Conservation (phyloP, 257 asterid genomes). For the Voacanga thouarsii region DNA sequence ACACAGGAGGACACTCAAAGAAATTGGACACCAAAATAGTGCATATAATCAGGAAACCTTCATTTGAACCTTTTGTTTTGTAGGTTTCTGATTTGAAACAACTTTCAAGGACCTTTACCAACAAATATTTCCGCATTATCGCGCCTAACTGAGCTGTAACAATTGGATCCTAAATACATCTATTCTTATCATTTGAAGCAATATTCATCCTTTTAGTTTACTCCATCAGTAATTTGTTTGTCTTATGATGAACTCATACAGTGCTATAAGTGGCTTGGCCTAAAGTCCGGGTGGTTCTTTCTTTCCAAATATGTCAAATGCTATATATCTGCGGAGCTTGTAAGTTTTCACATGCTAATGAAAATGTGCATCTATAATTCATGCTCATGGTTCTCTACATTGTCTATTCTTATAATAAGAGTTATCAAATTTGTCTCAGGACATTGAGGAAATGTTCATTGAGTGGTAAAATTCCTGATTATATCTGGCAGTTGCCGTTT, state of each 20-base stretch:
- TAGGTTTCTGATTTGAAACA: conserved; percentile 21
- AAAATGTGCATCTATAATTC: no score
- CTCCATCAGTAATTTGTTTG: not conserved
- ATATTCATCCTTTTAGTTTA: not conserved
- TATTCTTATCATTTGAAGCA: no score
- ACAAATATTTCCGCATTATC: conserved; percentile 1
- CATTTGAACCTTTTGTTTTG: not conserved
- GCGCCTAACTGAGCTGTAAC: not conserved
- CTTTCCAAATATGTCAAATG: not conserved
- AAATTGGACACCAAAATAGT: no score
- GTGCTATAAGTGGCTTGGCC: conserved; percentile 1
- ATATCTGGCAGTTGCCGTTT: no score
- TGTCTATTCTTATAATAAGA: no score
- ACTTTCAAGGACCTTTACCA: conserved; percentile 23
- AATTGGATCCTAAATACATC: not conserved
- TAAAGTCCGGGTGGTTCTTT: not conserved
- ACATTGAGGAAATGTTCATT: no score
- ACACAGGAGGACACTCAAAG: no score
- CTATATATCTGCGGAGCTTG: not conserved
- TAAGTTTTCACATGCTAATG: not conserved
- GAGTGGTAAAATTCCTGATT: no score
- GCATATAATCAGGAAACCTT: not conserved
- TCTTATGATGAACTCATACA: not conserved
- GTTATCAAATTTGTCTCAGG: no score
- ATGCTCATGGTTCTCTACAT: no score